These are phyloP conservation scores for Phlebiopsis flavidoalba DNA, from an alignment of 768 basidiomycete genomes.

Conservation along the genomic window DNA sequence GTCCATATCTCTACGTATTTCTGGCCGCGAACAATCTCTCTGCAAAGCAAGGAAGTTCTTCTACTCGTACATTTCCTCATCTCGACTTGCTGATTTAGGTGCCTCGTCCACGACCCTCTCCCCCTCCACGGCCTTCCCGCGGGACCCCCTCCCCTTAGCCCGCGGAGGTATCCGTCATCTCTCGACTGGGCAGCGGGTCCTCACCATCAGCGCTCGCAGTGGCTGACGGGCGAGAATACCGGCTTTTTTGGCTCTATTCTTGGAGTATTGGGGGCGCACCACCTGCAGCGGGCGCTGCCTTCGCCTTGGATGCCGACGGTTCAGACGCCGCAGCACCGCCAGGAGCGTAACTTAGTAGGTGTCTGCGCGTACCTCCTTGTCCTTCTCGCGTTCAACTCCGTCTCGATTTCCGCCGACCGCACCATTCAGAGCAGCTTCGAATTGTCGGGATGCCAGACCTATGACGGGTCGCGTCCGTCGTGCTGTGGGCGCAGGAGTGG, in stretches of 20 bases:
- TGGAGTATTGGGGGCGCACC: no score
- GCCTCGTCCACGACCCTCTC: conserved; percentile 18
- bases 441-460: conserved; percentile 60
- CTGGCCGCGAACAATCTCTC: no score
- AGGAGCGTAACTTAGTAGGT: neutral
- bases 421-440: conserved; percentile 67
- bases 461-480: conserved; percentile 54
- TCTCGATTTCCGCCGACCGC: conserved; percentile 32
- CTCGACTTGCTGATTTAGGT: neutral
- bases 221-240: neutral
- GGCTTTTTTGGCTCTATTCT: no score
- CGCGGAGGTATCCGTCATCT: conserved; percentile 12
- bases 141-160: no score
- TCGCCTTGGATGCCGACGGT: no score
- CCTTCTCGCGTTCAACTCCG: conserved; percentile 34
- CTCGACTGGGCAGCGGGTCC: conserved; percentile 13
- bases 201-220: conserved; percentile 10
- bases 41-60: no score
- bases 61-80: no score
- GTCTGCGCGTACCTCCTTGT: conserved; percentile 15
- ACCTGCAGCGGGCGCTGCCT: no score
- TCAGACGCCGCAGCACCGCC: neutral
- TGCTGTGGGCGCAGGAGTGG: conserved; percentile 18
- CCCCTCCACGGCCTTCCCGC: conserved; percentile 14
- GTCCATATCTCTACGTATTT: no score